A percentile compares a stretch with the other conserved stretches of the same genome.
Evolutionary conservation across 179 eudicot genomes (phyloP).

Genomic region (Nepenthes alata): DNA sequence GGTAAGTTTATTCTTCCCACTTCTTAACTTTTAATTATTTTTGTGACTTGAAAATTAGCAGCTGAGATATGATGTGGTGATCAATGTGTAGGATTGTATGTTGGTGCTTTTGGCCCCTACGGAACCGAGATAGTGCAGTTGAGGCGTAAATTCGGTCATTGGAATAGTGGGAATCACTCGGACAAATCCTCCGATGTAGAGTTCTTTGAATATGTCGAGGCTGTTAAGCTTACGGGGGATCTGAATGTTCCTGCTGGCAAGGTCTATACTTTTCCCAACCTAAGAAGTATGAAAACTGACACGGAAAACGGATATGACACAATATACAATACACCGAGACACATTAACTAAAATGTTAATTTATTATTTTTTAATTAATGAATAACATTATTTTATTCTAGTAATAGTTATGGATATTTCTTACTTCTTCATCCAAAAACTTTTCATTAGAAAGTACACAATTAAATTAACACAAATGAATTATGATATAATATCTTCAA

Average conservation of each 20-base stretch:
- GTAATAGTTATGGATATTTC: too few species aligned
- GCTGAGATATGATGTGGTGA: conserved; percentile 4
- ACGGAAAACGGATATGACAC: too few species aligned
- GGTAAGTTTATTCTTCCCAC: conserved; percentile 31
- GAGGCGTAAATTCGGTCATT: conserved; percentile 82
- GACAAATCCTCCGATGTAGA: conserved; percentile 56
- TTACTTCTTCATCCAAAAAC: too few species aligned
- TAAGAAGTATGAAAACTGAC: too few species aligned
- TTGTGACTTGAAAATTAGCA: neutral
- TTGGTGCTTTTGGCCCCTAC: conserved; percentile 94
- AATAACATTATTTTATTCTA: too few species aligned
- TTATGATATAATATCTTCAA: too few species aligned
- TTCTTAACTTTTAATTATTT: conserved; percentile 7
- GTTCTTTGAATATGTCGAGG: conserved; percentile 98
- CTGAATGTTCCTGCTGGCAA: conserved; percentile 95
- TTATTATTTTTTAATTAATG: too few species aligned
- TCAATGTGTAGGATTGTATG: conserved; percentile 57
- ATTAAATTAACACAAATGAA: too few species aligned
- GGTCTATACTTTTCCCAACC: conserved; percentile 28
- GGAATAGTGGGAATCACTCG: conserved; percentile 47
- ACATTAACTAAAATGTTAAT: too few species aligned
- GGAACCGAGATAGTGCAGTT: conserved; percentile 92
- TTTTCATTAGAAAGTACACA: too few species aligned
- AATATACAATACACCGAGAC: too few species aligned
- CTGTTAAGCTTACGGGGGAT: conserved; percentile 94